Conservation (phyloP, 139 green algal species). For the Micractinium conductrix region DNA sequence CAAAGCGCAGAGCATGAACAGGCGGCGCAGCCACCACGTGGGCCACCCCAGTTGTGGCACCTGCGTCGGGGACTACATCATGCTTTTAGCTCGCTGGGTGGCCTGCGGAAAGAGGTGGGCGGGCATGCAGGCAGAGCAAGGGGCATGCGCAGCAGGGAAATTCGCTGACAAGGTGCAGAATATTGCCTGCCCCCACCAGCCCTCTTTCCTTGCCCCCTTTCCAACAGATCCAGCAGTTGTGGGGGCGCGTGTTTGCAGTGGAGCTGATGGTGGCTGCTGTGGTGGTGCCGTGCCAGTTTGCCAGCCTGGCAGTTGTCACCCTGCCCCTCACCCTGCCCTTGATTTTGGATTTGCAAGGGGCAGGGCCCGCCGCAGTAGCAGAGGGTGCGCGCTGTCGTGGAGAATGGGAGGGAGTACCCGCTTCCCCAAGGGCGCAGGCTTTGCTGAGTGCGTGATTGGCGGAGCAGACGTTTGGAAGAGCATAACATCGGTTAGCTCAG, state of each 20-base stretch:
- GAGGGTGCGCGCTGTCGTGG: too few relatives aligned
- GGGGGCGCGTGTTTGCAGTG: constrained; percentile 33
- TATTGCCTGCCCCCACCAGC: too few relatives aligned
- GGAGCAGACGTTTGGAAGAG: too few relatives aligned
- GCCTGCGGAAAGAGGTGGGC: background rate
- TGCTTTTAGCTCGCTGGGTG: background rate
- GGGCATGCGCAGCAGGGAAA: too few relatives aligned
- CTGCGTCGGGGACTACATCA: background rate
- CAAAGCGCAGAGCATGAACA: background rate
- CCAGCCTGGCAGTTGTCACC: constrained; percentile 46
- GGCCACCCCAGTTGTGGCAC: background rate
- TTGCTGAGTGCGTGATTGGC: too few relatives aligned
- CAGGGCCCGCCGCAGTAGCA: constrained; percentile 19
- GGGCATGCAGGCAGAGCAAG: background rate
- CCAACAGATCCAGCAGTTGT: constrained; percentile 22
- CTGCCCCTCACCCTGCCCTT: constrained; percentile 50
- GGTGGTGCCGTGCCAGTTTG: constrained; percentile 43
- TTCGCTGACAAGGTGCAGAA: too few relatives aligned
- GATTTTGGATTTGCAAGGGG: constrained; percentile 47
- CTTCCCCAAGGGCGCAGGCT: too few relatives aligned
- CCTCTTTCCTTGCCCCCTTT: too few relatives aligned
- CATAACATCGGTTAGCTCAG: too few relatives aligned
- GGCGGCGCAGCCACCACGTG: background rate
- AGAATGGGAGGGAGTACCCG: too few relatives aligned
- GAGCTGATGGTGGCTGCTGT: constrained; percentile 51